These are phyloP conservation scores for Purpureocillium takamizusanense DNA, from an alignment of 2,329 filamentous ascomycete species.

Conservation along the genomic window DNA sequence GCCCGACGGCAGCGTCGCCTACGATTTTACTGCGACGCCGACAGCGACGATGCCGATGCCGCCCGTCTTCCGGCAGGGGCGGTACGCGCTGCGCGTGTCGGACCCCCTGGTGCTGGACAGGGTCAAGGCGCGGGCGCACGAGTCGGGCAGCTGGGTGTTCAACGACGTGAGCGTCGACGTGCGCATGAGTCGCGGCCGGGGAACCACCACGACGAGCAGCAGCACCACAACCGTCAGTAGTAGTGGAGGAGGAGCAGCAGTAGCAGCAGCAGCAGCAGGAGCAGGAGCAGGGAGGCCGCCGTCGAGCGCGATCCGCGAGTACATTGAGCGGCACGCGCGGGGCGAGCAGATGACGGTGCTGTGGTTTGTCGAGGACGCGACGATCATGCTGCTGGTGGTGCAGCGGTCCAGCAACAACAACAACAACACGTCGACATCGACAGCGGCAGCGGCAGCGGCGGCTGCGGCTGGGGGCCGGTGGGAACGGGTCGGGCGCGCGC, in stretches of 20 bases:
- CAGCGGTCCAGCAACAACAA: constrained; percentile 15
- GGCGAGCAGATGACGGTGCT: constrained; percentile 26
- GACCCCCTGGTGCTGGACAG: constrained; percentile 23
- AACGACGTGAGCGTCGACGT: constrained; percentile 25
- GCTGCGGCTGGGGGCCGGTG: constrained; percentile 9
- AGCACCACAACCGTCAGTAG: too few species aligned
- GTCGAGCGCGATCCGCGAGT: constrained; percentile 18
- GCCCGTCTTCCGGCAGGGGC: constrained; percentile 13
- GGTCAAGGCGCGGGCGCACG: constrained; percentile 22
- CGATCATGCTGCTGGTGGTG: constrained; percentile 23
- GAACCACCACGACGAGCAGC: too few species aligned
- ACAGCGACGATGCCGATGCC: too few species aligned
- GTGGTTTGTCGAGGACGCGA: constrained; percentile 25
- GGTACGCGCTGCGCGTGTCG: constrained; percentile 20
- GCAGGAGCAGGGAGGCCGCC: not conserved
- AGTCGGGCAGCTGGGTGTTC: constrained; percentile 21
- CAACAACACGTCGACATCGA: not conserved
- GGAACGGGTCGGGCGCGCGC: constrained; percentile 24
- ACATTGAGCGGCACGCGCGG: constrained; percentile 21
- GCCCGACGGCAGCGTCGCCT: constrained; percentile 18
- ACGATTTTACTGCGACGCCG: constrained; percentile 18
- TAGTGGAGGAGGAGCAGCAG: too few species aligned
- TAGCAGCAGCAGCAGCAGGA: not conserved
- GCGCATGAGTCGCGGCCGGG: constrained; percentile 17
- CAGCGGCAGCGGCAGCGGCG: too few species aligned